Conservation (phyloP, 2,329 filamentous ascomycete genomes). For the Dactylonectria macrodidyma region DNA sequence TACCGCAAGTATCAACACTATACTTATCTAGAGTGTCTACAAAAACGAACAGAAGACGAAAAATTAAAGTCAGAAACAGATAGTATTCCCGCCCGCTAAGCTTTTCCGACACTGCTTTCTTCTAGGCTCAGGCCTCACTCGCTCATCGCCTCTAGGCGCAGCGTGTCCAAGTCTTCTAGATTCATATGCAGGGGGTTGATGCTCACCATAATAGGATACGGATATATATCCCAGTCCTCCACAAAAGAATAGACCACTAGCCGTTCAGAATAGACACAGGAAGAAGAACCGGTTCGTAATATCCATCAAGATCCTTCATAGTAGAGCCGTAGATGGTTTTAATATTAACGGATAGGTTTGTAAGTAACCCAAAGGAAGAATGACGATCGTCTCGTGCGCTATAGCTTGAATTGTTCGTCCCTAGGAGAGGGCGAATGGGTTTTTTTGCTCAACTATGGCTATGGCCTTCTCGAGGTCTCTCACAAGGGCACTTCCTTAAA, state of each 20-base stretch:
- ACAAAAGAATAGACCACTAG: not conserved
- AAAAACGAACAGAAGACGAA: no score
- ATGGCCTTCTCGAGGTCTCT: not conserved
- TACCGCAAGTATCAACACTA: no score
- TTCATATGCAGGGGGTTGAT: no score
- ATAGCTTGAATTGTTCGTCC: not conserved
- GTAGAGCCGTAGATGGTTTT: not conserved
- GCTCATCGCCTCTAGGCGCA: not conserved
- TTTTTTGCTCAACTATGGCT: not conserved
- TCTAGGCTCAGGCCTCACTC: not conserved
- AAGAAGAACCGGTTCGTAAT: not conserved
- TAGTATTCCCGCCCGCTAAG: no score
- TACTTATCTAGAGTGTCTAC: no score
- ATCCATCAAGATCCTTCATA: not conserved
- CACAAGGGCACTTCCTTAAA: not conserved
- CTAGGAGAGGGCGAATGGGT: not conserved
- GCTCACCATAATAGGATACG: not conserved
- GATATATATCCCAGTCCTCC: not conserved
- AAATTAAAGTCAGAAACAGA: no score
- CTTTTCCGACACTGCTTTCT: no score
- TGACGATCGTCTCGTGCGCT: not conserved
- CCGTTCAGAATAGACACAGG: not conserved
- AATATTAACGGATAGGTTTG: not conserved
- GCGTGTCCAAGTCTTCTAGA: not conserved
- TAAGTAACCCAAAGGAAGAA: conserved; percentile 4